Percentiles rank a stretch among this genome's conserved stretches.
Conservation (phyloP, 768 basidiomycete genomes). For the Kwoniella mangroviensis region DNA sequence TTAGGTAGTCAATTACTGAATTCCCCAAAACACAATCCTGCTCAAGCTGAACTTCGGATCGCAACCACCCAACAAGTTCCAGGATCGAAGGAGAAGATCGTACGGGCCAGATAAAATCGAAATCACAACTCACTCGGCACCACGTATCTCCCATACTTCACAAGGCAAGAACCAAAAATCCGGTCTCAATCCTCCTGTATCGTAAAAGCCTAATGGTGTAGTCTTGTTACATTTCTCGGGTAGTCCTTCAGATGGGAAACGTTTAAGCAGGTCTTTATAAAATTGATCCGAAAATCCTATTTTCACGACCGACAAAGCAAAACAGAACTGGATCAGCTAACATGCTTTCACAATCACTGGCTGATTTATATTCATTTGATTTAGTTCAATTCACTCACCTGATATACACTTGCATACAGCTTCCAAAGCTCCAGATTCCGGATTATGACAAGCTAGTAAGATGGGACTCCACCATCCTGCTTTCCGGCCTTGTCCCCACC, state of each 20-base stretch:
- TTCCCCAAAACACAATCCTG: too few species aligned
- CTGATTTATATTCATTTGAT: too few species aligned
- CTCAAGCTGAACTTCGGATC: too few species aligned
- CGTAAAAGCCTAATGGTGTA: conserved; percentile 40
- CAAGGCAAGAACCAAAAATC: conserved; percentile 60
- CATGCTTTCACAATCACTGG: too few species aligned
- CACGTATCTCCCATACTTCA: conserved; percentile 76
- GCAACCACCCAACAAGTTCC: too few species aligned
- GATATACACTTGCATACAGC: conserved; percentile 78
- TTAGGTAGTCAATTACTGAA: too few species aligned
- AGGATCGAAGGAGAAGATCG: too few species aligned
- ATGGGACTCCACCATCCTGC: conserved; percentile 91
- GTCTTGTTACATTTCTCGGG: conserved; percentile 66
- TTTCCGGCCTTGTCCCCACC: conserved; percentile 89
- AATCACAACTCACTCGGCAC: conserved; percentile 61
- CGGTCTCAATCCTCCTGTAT: conserved; percentile 55
- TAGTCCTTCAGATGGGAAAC: conserved; percentile 66
- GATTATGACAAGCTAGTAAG: conserved; percentile 76
- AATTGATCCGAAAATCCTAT: conserved; percentile 76
- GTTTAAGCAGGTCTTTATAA: conserved; percentile 66
- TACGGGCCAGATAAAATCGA: too few species aligned
- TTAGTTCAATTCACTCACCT: conserved; percentile 12
- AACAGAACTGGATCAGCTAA: too few species aligned
- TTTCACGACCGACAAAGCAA: background rate
- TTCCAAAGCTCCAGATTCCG: conserved; percentile 66